Base-by-base conservation (phyloP, 495 filamentous ascomycete genomes). In the Penicillium riverlandense region DNA sequence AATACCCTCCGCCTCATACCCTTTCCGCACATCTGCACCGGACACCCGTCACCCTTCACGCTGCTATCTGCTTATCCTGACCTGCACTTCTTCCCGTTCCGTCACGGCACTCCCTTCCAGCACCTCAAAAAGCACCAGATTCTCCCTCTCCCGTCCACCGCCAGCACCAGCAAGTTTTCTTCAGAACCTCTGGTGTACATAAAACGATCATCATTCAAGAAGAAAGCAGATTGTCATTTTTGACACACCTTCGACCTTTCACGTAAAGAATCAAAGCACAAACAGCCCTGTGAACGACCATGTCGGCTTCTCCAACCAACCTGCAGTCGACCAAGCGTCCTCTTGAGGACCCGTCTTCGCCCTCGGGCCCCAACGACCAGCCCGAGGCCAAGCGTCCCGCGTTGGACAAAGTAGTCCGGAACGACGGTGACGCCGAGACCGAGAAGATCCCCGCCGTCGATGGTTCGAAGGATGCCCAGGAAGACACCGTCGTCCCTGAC, bases 361-460 rank as follows among this genome's bases (percentile, higher is more conserved):
- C 92, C 5, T 92, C 89, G 22, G 88, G 86, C 13, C 85, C 82
- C 30, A 85, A 75, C 58, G 92, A 96, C 55, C 94, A 96, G 65
- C 90, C 90, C 28, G 92, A 98, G 51, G 92, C 94, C 51, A 98
- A 98, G 72, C 86, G 92, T 52, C 94, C 86, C 27, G 94, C 94
- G 38, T 77, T 97, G 44, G 90, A 96, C 71, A 98, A 96, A 74
- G 76, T 89, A 52, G 75, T 85, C 37, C 43, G 47, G 40, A 85
- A 82, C 57, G 73, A 75, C 33, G 73, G 77, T 8, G 73, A 78
- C 15, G 61, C 66, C 28, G 57, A 75, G 37, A 78, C 76, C 37
- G 53, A 50, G 37, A 37, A 70, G 47, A 56, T 53, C 48, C 50
- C 53, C 7, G 43, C 52, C 22, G 54, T 59, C 29, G 70, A 69